Evolutionary conservation across 129 eudicot species (phyloP).

Genomic region (Rutidosis leptorrhynchoides): DNA sequence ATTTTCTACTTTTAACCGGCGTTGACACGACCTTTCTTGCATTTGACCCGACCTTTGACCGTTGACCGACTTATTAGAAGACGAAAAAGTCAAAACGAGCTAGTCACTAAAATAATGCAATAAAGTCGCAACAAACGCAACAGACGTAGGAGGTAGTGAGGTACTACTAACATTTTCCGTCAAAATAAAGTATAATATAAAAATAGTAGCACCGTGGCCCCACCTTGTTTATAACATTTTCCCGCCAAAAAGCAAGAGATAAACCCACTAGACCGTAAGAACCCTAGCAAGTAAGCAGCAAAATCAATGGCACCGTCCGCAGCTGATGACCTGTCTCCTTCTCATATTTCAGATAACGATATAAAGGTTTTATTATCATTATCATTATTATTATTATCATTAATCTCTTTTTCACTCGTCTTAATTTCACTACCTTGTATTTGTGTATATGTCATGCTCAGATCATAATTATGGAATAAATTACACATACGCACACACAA

Average conservation of each 20-base stretch:
- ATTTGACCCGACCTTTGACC: too few relatives aligned
- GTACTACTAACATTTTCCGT: too few relatives aligned
- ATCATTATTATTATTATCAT: neutral
- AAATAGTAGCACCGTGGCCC: too few relatives aligned
- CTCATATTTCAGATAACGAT: conserved; percentile 41
- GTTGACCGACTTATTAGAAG: too few relatives aligned
- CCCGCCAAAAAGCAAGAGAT: conserved; percentile 26
- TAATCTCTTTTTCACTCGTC: neutral
- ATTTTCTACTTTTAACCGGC: too few relatives aligned
- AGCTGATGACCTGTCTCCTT: conserved; percentile 25
- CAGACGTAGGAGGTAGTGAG: too few relatives aligned
- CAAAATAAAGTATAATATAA: too few relatives aligned
- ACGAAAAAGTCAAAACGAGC: too few relatives aligned
- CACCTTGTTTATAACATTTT: neutral
- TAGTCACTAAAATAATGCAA: too few relatives aligned
- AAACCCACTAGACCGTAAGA: conserved; percentile 11
- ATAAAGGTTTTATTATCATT: conserved; percentile 44
- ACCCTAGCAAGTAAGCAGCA: conserved; percentile 24
- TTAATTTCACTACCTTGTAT: neutral
- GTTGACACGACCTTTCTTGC: too few relatives aligned
- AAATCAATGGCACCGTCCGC: conserved; percentile 30
- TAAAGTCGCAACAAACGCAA: too few relatives aligned
- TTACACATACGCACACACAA: neutral
- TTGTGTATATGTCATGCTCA: neutral
- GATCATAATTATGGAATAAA: neutral